Evolutionary conservation across 176 grass and related monocot genomes (phyloP).

Genomic region (Hsuehochloa calcarea): DNA sequence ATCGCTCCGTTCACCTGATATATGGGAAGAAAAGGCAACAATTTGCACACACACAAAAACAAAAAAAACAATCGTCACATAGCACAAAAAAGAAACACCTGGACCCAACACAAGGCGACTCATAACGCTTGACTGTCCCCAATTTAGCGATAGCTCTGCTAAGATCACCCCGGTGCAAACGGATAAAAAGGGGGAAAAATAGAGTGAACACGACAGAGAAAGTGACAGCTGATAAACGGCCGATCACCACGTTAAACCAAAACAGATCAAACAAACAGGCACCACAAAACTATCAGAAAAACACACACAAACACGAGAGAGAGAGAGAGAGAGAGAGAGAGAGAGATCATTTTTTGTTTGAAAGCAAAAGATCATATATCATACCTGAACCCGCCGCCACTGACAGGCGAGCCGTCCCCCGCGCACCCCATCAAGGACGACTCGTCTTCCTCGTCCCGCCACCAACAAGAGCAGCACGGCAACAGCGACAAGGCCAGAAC

Average conservation of each 20-base stretch:
- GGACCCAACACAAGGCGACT: too few relatives aligned
- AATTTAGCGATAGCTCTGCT: too few relatives aligned
- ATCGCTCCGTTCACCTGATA: too few relatives aligned
- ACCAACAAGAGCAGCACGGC: background rate
- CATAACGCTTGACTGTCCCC: too few relatives aligned
- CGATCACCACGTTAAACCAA: background rate
- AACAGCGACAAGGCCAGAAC: background rate
- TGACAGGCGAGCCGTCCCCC: constrained; percentile 38
- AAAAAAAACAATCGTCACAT: background rate
- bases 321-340: background rate
- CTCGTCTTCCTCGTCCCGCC: constrained; percentile 24
- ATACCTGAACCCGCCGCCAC: constrained; percentile 75
- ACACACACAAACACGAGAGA: too few relatives aligned
- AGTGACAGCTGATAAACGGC: background rate
- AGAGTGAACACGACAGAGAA: background rate
- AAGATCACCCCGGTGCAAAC: too few relatives aligned
- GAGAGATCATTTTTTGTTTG: background rate
- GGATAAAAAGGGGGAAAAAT: too few relatives aligned
- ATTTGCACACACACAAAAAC: background rate
- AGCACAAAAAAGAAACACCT: too few relatives aligned
- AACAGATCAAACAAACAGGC: background rate
- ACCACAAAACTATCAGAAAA: background rate
- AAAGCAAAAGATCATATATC: background rate
- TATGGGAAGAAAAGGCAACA: too few relatives aligned
- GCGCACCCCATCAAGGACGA: constrained; percentile 28